Conservation (phyloP, 805 yeast species). For the Pichia gijzeniarum region DNA sequence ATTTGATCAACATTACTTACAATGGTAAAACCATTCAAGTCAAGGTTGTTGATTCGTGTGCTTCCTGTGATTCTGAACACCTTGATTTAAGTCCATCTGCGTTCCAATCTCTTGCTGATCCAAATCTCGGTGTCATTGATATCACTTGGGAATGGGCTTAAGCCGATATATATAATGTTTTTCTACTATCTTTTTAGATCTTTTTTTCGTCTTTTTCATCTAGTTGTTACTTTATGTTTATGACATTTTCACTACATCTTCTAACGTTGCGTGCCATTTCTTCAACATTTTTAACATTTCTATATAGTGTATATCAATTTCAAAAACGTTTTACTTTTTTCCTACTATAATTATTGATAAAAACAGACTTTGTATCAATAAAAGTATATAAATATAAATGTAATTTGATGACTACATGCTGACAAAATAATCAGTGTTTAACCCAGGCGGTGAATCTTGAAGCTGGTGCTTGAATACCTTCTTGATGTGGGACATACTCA, state of each 20-base stretch:
- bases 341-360: not conserved
- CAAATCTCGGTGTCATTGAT: slow-evolving; percentile 39
- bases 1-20: slow-evolving; percentile 39
- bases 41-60: slow-evolving; percentile 49
- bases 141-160: slow-evolving; percentile 34
- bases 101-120: slow-evolving; percentile 40
- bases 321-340: not conserved
- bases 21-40: slow-evolving; percentile 45
- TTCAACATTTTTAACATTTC: not conserved
- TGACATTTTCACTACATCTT: too few species aligned
- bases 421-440: slow-evolving; percentile 14
- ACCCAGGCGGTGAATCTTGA: slow-evolving; percentile 54
- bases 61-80: slow-evolving; percentile 39
- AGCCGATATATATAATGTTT: not conserved
- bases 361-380: too few species aligned
- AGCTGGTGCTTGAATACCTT: slow-evolving; percentile 59
- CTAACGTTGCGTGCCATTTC: too few species aligned
- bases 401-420: not conserved
- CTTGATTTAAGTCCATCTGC: slow-evolving; percentile 53
- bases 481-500: slow-evolving; percentile 72
- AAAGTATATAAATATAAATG: not conserved
- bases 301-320: not conserved
- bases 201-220: not conserved
- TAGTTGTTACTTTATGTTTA: not conserved
- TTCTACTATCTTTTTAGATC: not conserved